phyloP scores from a whole-genome alignment of 306 rosid genomes.

The Cucurbita maxima region DNA sequence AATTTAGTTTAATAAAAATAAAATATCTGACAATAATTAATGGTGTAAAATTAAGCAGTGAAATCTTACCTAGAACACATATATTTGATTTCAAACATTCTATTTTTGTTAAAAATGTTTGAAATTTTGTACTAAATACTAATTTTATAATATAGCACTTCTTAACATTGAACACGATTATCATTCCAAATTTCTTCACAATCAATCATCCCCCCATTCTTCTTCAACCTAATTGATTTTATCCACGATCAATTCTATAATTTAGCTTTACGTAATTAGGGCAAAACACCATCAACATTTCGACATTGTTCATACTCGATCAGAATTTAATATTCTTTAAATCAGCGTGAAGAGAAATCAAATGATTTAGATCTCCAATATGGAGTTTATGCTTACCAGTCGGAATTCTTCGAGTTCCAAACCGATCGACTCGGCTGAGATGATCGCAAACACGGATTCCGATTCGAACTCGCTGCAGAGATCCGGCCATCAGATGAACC shows the following conservation, averaged over 20 bases:
- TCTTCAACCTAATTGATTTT: background rate
- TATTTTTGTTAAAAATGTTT: too few species aligned
- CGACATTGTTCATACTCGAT: background rate
- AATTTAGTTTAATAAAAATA: too few species aligned
- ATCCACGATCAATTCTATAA: background rate
- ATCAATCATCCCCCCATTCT: background rate
- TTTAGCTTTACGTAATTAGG: background rate
- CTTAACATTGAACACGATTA: background rate
- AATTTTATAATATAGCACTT: too few species aligned
- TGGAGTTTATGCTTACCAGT: conserved; percentile 55
- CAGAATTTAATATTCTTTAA: background rate
- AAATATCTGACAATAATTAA: too few species aligned
- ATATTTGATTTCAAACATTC: too few species aligned
- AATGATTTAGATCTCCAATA: conserved; percentile 59
- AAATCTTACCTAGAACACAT: too few species aligned
- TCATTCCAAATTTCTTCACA: background rate
- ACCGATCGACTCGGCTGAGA: conserved; percentile 47
- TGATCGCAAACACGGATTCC: conserved; percentile 63
- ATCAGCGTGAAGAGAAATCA: conserved; percentile 26
- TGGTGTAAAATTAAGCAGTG: too few species aligned
- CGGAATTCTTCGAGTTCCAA: conserved; percentile 73
- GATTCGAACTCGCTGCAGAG: conserved; percentile 23
- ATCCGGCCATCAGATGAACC: conserved; percentile 39
- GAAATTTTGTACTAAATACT: too few species aligned
- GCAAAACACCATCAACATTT: background rate